Percentiles rank a stretch among this genome's conserved stretches.
Conservation (phyloP, 495 filamentous ascomycete genomes). For the Penicillium pulvis region DNA sequence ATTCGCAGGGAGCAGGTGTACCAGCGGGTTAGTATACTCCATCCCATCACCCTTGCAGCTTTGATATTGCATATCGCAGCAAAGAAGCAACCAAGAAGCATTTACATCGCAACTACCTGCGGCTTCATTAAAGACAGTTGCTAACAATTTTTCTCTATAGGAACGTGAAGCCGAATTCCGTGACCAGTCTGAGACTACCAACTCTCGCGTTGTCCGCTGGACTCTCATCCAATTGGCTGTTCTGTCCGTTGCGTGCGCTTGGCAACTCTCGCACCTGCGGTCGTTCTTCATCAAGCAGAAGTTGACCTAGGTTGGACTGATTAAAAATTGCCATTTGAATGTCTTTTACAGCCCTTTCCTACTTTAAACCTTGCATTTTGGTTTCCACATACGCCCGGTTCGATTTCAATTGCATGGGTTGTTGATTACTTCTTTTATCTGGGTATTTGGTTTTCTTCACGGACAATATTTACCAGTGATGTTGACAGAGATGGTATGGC, state of each 20-base stretch:
- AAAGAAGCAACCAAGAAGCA: background rate
- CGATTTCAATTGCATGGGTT: constrained; percentile 4
- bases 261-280: constrained; percentile 93
- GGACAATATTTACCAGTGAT: background rate
- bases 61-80: background rate
- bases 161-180: constrained; percentile 98
- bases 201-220: constrained; percentile 92
- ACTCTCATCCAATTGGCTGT: constrained; percentile 86
- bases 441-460: background rate
- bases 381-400: constrained; percentile 6
- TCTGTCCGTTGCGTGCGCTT: constrained; percentile 89
- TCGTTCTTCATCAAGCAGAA: constrained; percentile 99
- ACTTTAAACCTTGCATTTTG: constrained; percentile 26
- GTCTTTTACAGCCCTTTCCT: constrained; percentile 20
- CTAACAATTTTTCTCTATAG: constrained; percentile 42
- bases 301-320: constrained; percentile 58
- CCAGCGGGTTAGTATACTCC: constrained; percentile 72
- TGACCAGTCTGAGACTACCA: constrained; percentile 93
- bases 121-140: background rate
- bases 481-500: background rate
- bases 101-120: background rate
- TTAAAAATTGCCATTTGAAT: constrained; percentile 8
- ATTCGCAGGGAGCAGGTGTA: constrained; percentile 94
- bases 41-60: background rate
- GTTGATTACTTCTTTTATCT: background rate